Conservation (phyloP, 2,329 filamentous ascomycete species). For the Diplodia sapinea region DNA sequence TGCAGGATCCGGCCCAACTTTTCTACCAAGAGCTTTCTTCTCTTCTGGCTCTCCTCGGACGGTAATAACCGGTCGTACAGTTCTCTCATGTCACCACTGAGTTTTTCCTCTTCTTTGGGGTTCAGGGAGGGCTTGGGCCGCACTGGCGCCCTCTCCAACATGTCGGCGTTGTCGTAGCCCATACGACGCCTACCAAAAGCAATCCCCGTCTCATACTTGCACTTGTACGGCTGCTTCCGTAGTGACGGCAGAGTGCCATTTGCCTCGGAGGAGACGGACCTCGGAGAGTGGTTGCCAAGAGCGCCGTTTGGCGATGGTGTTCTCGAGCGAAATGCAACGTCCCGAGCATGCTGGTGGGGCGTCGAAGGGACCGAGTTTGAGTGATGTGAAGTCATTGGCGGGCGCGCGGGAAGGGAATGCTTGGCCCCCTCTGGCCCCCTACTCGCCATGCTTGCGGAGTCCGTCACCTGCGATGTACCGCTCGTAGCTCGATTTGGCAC, state of each 20-base stretch:
- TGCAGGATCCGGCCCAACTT: conserved; percentile 91
- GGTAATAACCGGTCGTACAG: conserved; percentile 86
- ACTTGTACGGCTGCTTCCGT: conserved; percentile 68
- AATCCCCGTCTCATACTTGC: conserved; percentile 87
- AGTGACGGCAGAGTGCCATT: conserved; percentile 74
- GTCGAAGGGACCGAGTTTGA: conserved; percentile 94
- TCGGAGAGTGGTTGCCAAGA: conserved; percentile 79
- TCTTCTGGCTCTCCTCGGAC: conserved; percentile 76
- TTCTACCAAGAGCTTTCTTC: conserved; percentile 75
- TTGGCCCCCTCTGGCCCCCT: conserved; percentile 39
- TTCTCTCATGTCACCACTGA: conserved; percentile 83
- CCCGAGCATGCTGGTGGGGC: conserved; percentile 84
- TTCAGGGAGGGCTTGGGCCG: conserved; percentile 63
- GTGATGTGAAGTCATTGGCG: conserved; percentile 65
- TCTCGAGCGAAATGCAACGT: conserved; percentile 77
- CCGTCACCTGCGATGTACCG: conserved; percentile 48
- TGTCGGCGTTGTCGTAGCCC: conserved; percentile 87
- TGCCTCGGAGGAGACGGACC: conserved; percentile 88
- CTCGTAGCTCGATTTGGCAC: conserved; percentile 41
- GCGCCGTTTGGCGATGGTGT: conserved; percentile 79
- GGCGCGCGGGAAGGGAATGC: conserved; percentile 47
- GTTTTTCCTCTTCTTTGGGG: conserved; percentile 52
- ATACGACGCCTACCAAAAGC: conserved; percentile 83
- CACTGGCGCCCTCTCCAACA: conserved; percentile 73
- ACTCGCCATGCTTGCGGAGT: conserved; percentile 40